Percentiles rank a stretch among this genome's conserved stretches.
Conservation (phyloP, 169 alveolate genomes). For the Plasmodium fragile region DNA sequence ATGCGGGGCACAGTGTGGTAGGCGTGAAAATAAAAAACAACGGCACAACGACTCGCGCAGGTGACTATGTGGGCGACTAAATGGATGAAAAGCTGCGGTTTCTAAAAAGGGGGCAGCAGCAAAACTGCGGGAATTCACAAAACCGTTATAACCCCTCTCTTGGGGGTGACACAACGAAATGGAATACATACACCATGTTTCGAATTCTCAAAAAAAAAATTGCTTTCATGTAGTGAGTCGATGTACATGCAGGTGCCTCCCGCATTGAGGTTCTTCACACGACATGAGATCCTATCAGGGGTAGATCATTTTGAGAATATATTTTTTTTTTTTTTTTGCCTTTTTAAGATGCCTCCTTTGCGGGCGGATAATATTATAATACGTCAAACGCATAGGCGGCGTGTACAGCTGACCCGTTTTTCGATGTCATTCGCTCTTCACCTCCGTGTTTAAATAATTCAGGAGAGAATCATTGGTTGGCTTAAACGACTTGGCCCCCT, state of each 20-base stretch:
- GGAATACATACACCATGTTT: background rate
- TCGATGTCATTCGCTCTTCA: conserved; percentile 9
- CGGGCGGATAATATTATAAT: background rate
- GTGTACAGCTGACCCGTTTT: background rate
- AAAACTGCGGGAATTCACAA: background rate
- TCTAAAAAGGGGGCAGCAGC: background rate
- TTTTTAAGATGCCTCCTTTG: background rate
- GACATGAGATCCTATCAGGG: background rate
- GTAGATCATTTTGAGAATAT: background rate
- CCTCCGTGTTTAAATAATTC: conserved; percentile 27
- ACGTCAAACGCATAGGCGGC: background rate
- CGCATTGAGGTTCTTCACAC: background rate
- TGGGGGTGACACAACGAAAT: background rate
- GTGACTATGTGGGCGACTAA: background rate
- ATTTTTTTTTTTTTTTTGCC: background rate
- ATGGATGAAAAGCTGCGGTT: background rate
- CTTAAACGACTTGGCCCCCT: conserved; percentile 78
- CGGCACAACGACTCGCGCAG: background rate
- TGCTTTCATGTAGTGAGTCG: background rate
- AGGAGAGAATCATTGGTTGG: conserved; percentile 43
- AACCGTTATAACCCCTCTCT: background rate
- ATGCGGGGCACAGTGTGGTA: background rate
- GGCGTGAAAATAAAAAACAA: background rate
- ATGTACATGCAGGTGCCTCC: background rate
- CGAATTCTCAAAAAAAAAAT: background rate